Evolutionary conservation across 331 rosid species (phyloP).

Genomic region (Prunus yedoensis): DNA sequence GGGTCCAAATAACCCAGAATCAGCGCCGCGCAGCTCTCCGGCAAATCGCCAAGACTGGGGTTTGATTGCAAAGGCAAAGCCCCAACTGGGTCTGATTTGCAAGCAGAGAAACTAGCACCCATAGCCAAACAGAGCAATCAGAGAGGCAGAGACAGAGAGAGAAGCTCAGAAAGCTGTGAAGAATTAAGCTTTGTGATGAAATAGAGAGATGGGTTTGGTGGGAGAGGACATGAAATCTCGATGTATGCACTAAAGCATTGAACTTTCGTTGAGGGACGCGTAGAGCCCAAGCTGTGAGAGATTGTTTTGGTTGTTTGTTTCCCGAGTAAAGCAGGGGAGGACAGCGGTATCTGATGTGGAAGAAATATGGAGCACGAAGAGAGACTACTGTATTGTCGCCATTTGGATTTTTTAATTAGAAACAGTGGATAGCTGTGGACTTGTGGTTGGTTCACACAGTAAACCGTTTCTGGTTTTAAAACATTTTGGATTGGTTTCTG

Average conservation of each 20-base stretch:
- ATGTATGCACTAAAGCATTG: not conserved
- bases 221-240: not conserved
- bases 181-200: not conserved
- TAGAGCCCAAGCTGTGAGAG: not conserved
- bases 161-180: not conserved
- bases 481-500: too few species aligned
- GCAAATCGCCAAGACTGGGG: conserved; percentile 68
- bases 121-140: conserved; percentile 23
- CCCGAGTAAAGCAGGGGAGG: conserved; percentile 28
- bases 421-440: not conserved
- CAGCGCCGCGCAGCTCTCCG: conserved; percentile 70
- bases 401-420: not conserved
- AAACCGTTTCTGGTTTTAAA: not conserved
- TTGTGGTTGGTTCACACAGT: not conserved
- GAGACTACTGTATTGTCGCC: not conserved
- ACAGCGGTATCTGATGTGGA: conserved; percentile 40
- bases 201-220: not conserved
- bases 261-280: conserved; percentile 15
- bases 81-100: conserved; percentile 17
- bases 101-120: conserved; percentile 51
- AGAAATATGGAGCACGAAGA: conserved; percentile 16
- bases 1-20: conserved; percentile 67
- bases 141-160: not conserved
- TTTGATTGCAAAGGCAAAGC: conserved; percentile 18
- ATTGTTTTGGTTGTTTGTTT: conserved; percentile 36